These are phyloP conservation scores for Leccinum barrowsii DNA, from an alignment of 768 basidiomycete species.

Conservation along the genomic window DNA sequence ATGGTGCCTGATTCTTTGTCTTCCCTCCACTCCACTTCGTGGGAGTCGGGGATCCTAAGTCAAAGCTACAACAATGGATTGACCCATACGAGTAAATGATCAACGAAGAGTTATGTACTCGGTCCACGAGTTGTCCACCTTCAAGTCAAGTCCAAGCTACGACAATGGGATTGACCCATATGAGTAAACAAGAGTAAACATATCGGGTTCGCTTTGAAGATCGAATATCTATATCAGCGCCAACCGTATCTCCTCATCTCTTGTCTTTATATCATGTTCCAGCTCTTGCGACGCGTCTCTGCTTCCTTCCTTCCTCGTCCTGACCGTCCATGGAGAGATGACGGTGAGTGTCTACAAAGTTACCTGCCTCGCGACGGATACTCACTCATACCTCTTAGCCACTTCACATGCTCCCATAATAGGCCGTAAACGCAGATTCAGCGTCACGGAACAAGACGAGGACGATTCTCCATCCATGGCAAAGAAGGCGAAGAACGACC, in stretches of 20 bases:
- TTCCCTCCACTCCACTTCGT: too few species aligned
- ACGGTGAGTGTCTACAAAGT: slow-evolving; percentile 47
- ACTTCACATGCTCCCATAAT: slow-evolving; percentile 73
- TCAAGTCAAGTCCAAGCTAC: background rate
- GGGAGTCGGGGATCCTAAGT: too few species aligned
- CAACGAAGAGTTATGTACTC: slow-evolving; percentile 15
- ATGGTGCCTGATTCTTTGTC: too few species aligned
- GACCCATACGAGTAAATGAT: too few species aligned
- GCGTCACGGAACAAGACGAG: slow-evolving; percentile 40
- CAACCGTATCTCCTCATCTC: background rate
- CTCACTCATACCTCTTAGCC: slow-evolving; percentile 38
- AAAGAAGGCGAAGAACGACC: slow-evolving; percentile 34
- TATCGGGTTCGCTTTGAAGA: background rate
- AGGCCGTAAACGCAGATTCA: slow-evolving; percentile 63
- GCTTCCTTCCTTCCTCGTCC: slow-evolving; percentile 65
- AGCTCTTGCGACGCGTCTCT: slow-evolving; percentile 68
- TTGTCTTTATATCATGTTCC: slow-evolving; percentile 45
- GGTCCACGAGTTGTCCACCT: background rate
- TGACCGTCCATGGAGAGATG: slow-evolving; percentile 75
- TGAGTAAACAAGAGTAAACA: slow-evolving; percentile 29
- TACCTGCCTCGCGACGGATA: background rate
- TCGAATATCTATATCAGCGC: background rate
- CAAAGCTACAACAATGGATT: too few species aligned
- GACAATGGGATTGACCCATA: background rate
- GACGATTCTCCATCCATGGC: slow-evolving; percentile 28